Percentiles rank a stretch among this genome's conserved stretches.
Evolutionary conservation across 495 filamentous ascomycete species (phyloP).

Genomic region (Neurospora intermedia): DNA sequence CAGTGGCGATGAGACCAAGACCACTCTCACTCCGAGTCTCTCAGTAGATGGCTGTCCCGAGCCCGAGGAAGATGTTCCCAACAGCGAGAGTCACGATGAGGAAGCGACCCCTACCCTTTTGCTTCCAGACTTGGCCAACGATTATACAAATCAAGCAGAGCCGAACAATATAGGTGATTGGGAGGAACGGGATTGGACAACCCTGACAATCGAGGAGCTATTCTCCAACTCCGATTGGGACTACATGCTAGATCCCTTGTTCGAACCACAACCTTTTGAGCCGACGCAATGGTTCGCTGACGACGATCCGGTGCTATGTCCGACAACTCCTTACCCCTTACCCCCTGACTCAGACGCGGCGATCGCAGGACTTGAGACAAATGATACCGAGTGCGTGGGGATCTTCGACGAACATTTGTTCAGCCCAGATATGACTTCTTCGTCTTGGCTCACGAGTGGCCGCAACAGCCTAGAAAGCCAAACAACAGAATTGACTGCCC

Average conservation of each 20-base stretch:
- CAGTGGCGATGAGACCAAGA: not conserved
- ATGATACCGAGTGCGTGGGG: not conserved
- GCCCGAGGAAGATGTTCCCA: accelerated
- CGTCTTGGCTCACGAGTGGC: not conserved
- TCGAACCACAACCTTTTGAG: not conserved
- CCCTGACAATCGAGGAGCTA: not conserved
- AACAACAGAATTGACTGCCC: not conserved
- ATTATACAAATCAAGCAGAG: not conserved
- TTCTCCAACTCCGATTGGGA: not conserved
- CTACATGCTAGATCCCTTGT: not conserved
- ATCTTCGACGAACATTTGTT: not conserved
- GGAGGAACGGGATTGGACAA: not conserved
- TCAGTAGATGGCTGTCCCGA: not conserved
- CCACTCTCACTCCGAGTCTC: not conserved
- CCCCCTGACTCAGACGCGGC: not conserved
- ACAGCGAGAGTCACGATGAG: not conserved
- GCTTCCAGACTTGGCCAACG: not conserved
- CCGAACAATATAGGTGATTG: not conserved
- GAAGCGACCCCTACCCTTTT: not conserved
- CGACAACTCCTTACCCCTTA: not conserved
- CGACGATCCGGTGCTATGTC: not conserved
- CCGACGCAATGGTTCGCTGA: not conserved
- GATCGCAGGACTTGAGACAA: not conserved
- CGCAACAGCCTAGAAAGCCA: not conserved
- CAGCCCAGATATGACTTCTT: not conserved